Percentiles rank a stretch among this genome's conserved stretches.
Evolutionary conservation across 225 moss, liverwort and hornwort species (phyloP).

Genomic region (Lunularia cruciata): DNA sequence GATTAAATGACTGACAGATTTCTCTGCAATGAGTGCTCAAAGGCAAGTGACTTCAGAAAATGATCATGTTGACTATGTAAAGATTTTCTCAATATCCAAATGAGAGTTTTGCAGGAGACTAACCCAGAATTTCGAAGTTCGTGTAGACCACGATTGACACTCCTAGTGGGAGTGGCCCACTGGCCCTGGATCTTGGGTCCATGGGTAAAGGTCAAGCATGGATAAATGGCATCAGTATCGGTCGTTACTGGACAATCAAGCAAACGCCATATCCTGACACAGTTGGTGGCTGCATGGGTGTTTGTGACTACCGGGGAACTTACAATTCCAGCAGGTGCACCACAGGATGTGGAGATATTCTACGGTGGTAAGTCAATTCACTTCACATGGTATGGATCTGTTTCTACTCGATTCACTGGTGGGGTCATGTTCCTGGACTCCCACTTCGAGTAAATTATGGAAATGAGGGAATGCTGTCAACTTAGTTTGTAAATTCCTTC

Average conservation of each 20-base stretch:
- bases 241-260: constrained; percentile 72
- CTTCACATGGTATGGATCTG: neutral
- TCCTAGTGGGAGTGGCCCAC: constrained; percentile 57
- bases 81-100: no score
- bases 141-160: constrained; percentile 64
- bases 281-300: constrained; percentile 25
- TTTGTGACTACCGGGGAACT: constrained; percentile 66
- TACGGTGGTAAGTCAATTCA: constrained; percentile 55
- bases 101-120: no score
- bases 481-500: no score
- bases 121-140: neutral
- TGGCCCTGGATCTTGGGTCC: constrained; percentile 64
- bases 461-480: no score
- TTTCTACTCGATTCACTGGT: neutral
- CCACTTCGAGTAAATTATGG: no score
- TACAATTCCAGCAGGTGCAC: constrained; percentile 56
- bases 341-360: constrained; percentile 62
- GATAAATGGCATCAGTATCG: constrained; percentile 76
- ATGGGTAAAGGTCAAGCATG: constrained; percentile 89
- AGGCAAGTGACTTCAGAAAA: no score
- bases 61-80: no score
- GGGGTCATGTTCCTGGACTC: neutral
- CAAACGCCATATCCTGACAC: constrained; percentile 43
- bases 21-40: no score
- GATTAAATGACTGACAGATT: no score